These are phyloP conservation scores for Sporothrix variecibatus DNA, from an alignment of 2,329 filamentous ascomycete species.

Conservation along the genomic window DNA sequence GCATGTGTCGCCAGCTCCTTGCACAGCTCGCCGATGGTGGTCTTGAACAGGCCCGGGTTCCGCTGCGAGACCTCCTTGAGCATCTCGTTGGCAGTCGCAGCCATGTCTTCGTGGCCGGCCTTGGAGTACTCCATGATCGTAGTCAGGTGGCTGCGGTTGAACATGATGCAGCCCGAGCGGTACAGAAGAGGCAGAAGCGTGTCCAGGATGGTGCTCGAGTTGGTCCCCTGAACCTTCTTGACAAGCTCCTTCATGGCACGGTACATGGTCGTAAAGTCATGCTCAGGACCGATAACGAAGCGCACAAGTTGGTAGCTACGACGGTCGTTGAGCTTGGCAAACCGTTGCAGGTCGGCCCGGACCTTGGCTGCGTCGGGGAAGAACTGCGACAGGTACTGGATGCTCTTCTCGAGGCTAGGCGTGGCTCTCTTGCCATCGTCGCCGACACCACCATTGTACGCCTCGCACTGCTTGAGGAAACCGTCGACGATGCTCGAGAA, in stretches of 20 bases:
- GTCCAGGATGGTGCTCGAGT: conserved; percentile 68
- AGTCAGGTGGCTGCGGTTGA: conserved; percentile 91
- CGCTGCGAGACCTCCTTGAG: conserved; percentile 88
- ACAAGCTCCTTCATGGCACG: conserved; percentile 88
- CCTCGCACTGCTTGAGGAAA: conserved; percentile 83
- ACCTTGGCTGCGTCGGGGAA: conserved; percentile 75
- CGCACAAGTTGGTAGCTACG: conserved; percentile 86
- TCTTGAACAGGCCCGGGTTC: conserved; percentile 88
- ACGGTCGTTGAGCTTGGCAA: conserved; percentile 87
- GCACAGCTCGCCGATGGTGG: conserved; percentile 88
- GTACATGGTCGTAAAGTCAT: conserved; percentile 87
- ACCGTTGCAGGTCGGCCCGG: conserved; percentile 79
- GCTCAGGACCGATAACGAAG: conserved; percentile 80
- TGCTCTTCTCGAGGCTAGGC: conserved; percentile 68
- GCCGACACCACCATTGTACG: conserved; percentile 84
- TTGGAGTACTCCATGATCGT: conserved; percentile 86
- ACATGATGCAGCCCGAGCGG: conserved; percentile 78
- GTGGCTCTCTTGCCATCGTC: conserved; percentile 71
- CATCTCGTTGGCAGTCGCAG: conserved; percentile 79
- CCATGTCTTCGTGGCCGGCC: conserved; percentile 77
- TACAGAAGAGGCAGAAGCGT: conserved; percentile 83
- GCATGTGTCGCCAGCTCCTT: conserved; percentile 80
- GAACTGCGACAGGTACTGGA: conserved; percentile 71
- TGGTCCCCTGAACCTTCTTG: conserved; percentile 72
- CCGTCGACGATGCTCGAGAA: conserved; percentile 72